Conservation (phyloP, 1,284 basidiomycete species). For the Ceratobasidium sp. region DNA sequence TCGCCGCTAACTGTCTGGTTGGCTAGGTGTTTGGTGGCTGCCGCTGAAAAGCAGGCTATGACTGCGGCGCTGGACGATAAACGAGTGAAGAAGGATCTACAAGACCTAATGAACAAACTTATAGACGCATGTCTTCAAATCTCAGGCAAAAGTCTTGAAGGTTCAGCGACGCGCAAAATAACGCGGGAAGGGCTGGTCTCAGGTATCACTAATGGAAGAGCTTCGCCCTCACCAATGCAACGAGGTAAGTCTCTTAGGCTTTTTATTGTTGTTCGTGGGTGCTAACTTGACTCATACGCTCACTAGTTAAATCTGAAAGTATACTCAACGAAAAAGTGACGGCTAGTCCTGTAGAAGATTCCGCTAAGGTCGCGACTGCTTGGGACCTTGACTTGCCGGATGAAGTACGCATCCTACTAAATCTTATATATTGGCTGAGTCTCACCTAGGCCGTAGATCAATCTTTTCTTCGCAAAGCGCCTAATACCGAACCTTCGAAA, state of each 20-base stretch:
- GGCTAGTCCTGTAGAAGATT: constrained; percentile 42
- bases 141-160: constrained; percentile 79
- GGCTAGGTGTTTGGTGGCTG: constrained; percentile 79
- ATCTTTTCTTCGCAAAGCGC: constrained; percentile 76
- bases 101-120: constrained; percentile 90
- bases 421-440: background rate
- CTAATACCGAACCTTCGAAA: constrained; percentile 84
- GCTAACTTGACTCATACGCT: constrained; percentile 36
- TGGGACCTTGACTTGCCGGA: constrained; percentile 48
- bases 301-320: constrained; percentile 8
- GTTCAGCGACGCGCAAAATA: constrained; percentile 19
- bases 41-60: constrained; percentile 88
- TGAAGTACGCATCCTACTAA: constrained; percentile 52
- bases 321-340: constrained; percentile 35
- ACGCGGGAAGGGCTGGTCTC: constrained; percentile 62
- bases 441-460: constrained; percentile 65
- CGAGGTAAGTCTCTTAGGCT: constrained; percentile 57
- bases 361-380: constrained; percentile 30
- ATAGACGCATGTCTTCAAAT: constrained; percentile 84
- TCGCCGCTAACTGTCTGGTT: background rate
- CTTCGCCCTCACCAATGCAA: constrained; percentile 71
- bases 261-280: constrained; percentile 7
- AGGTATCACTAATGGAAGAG: constrained; percentile 68
- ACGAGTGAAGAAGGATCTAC: constrained; percentile 89
- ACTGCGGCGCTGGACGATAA: constrained; percentile 92